Evolutionary conservation across 2,329 filamentous ascomycete genomes (phyloP).

Genomic region (Pestalotiopsis sp.): DNA sequence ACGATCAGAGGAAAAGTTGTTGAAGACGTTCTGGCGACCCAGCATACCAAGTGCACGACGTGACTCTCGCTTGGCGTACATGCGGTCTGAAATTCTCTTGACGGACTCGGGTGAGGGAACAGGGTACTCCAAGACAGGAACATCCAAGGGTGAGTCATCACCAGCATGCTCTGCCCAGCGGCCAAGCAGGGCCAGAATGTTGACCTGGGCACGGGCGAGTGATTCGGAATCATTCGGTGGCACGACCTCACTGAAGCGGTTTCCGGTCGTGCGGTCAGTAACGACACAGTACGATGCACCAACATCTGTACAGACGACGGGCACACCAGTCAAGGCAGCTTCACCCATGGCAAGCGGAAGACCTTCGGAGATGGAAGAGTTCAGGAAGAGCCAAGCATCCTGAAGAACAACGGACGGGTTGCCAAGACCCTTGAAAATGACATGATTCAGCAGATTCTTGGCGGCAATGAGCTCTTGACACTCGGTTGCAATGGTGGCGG

Average conservation of each 20-base stretch:
- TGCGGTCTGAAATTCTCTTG: neutral
- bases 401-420: slow-evolving; percentile 4
- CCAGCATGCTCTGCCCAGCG: slow-evolving; percentile 3
- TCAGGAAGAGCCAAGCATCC: slow-evolving; percentile 8
- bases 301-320: slow-evolving; percentile 11
- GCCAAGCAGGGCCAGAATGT: slow-evolving; percentile 1
- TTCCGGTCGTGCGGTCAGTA: neutral
- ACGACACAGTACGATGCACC: slow-evolving; percentile 10
- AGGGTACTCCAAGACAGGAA: slow-evolving; percentile 4
- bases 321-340: slow-evolving; percentile 8
- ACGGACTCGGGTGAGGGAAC: slow-evolving; percentile 3
- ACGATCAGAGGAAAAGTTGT: slow-evolving; percentile 8
- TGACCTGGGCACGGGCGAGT: slow-evolving; percentile 3
- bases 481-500: slow-evolving; percentile 5
- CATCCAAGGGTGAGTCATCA: neutral
- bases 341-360: slow-evolving; percentile 10
- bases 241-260: slow-evolving; percentile 12
- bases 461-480: slow-evolving; percentile 11
- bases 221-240: slow-evolving; percentile 9
- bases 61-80: slow-evolving; percentile 8
- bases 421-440: slow-evolving; percentile 7
- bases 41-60: slow-evolving; percentile 6
- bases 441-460: neutral
- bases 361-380: slow-evolving; percentile 11
- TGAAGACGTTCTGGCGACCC: slow-evolving; percentile 8